Evolutionary conservation across 441 rosid genomes (phyloP), one percentile per base, ranked within the genome.

Genomic region (Adansonia grandidieri): DNA sequence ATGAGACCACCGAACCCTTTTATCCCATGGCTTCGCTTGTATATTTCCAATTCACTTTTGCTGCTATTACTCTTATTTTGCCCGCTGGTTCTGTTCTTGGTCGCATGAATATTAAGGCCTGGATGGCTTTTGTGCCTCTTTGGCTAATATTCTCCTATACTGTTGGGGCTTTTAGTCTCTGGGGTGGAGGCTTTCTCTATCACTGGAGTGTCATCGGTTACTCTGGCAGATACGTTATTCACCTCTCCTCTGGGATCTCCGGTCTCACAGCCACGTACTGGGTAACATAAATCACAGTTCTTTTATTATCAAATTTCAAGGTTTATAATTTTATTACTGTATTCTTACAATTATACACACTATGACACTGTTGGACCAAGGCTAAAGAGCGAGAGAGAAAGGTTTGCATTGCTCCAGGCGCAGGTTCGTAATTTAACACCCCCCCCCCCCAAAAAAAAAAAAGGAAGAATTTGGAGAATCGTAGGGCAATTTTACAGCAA

Each of bases 91-190:
- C 95, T 2, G 97, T 92, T 15, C 86, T 92, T n/a, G 97, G 94
- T 14, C 88, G 97, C 70, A 92, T 92, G 95, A 91, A 89, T 44
- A 89, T 92, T 0, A 89, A 84, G 68, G 97, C 95, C 10, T 92
- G 95, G 97, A 92, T 92, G 97, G 93, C 92, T 10, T 92, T 92
- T 81, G 95, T 92, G 76, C 97, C 95, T 48, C 79, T 92, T 5
- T 92, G 97, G 97, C 78, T 92, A 32, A 85, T 87, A 0, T 89
- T 92, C 37, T 90, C 90, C 7, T 92, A 91, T 51, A 92, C 97
- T 0, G 92, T 92, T 0, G 97, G 94, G 9, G 95, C 95, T 74
- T 91, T 90, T 67, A 91, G 94, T 82, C 70, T 92, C 0, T 92
- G 95, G 97, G 94, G 97, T 2, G 97, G 95, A 0, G 97, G 97